Conservation (phyloP, 208 protist genomes). For the Crithidia sp. region DNA sequence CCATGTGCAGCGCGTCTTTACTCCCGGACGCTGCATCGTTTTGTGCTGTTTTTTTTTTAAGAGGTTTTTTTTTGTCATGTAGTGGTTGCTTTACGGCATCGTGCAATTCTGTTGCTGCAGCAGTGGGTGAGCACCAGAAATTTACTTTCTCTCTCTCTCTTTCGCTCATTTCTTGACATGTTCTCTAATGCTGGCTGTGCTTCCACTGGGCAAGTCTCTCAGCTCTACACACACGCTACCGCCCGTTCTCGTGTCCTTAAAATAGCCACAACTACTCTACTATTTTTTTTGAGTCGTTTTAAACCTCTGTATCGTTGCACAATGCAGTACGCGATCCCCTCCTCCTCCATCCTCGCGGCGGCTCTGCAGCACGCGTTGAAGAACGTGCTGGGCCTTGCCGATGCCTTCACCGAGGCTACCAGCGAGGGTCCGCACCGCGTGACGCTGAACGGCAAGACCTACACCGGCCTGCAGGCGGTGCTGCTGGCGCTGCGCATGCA, state of each 20-base stretch:
- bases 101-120: no score
- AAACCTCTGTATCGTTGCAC: neutral
- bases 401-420: conserved; percentile 14
- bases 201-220: no score
- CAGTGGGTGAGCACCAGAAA: no score
- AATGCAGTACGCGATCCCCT: conserved; percentile 35
- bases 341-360: conserved; percentile 34
- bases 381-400: conserved; percentile 24
- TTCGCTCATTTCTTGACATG: no score
- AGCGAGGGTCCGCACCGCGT: conserved; percentile 38
- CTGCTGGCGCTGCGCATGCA: conserved; percentile 40
- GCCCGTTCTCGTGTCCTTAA: no score
- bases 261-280: neutral
- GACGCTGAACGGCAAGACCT: conserved; percentile 24
- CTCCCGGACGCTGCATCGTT: neutral
- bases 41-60: neutral
- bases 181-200: neutral
- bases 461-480: conserved; percentile 36
- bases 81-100: neutral
- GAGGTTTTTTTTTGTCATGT: neutral
- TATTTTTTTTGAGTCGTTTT: conserved; percentile 5
- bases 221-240: no score
- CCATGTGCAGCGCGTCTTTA: no score
- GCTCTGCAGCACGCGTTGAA: conserved; percentile 39
- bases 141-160: neutral